Base-by-base conservation (phyloP, 2,329 filamentous ascomycete genomes). In the Neoascochyta sp. region DNA sequence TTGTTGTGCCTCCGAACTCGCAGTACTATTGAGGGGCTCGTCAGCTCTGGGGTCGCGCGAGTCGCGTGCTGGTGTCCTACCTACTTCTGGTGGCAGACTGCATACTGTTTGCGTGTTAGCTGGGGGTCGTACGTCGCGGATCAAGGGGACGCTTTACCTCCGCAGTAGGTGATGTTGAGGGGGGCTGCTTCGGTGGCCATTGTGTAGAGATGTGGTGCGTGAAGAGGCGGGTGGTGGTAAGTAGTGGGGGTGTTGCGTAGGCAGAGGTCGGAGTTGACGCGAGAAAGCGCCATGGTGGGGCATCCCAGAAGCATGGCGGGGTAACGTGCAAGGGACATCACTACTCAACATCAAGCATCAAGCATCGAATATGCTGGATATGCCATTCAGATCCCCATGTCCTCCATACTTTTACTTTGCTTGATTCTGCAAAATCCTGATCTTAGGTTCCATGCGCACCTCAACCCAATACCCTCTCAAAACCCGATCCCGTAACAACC, bases 1-100 rank as follows among this genome's bases (percentile, higher is more conserved):
- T 95, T 14, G 84, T 82, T 21, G 89, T 96, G 45, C 89, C 90
- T 58, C 92, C 92, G 66, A 95, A 96, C 69, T 98, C 92, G 73
- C 92, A 98, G 70, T 95, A 98, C 92, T 96, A 68, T 23, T 27
- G 19, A 5, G 9, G 7, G 16, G n/a, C 7, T 5, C 10, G 22
- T 57, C 22, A 56, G 43, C 26, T 13, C 3, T 16, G 22, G 4
- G 22, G 16, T 11, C 10, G 10, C 3, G 26, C 4, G 15, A 7
- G 12, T 28, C 38, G 36, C 28, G 39, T 35, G 32, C 24, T 26
- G 37, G 47, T 39, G 34, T 42, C 67, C 45, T 68, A 68, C 70
- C 63, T 78, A 81, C 78, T 76, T 83, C 79, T 51, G 78, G 77
- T 39, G 79, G 79, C 43, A 83, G 64, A 43, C 71, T 73, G 68